A percentile compares a stretch with the other conserved stretches of the same genome.
These are phyloP conservation scores for Neurospora pannonica DNA, from an alignment of 495 filamentous ascomycete species.

Conservation along the genomic window DNA sequence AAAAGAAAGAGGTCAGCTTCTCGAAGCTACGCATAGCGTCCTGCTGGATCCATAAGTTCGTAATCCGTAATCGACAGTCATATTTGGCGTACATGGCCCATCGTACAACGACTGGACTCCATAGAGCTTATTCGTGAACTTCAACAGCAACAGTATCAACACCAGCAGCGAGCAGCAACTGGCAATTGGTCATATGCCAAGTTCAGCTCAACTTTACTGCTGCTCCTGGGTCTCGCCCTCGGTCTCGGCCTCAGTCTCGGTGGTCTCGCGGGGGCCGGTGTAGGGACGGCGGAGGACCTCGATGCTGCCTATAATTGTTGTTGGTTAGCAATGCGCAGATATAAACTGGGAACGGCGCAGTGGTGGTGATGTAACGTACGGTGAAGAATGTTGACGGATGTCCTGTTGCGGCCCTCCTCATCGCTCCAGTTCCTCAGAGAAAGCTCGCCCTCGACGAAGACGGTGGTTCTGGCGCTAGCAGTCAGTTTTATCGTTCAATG, in stretches of 20 bases:
- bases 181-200: background rate
- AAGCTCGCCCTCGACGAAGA: conserved; percentile 68
- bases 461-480: conserved; percentile 44
- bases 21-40: background rate
- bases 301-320: conserved; percentile 35
- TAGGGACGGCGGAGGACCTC: conserved; percentile 43
- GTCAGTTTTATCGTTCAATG: background rate
- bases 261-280: background rate
- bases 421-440: conserved; percentile 51
- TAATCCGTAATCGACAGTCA: background rate
- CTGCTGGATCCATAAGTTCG: background rate
- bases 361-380: conserved; percentile 43
- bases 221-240: background rate
- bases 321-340: conserved; percentile 5
- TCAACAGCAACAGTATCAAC: background rate
- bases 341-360: background rate
- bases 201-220: background rate
- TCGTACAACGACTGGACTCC: background rate
- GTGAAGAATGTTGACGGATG: conserved; percentile 55
- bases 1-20: background rate
- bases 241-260: background rate
- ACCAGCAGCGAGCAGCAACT: background rate
- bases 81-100: background rate
- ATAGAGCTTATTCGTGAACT: background rate
- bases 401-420: conserved; percentile 50